Conservation (phyloP, 805 yeast species). For the Ogataea philodendri region DNA sequence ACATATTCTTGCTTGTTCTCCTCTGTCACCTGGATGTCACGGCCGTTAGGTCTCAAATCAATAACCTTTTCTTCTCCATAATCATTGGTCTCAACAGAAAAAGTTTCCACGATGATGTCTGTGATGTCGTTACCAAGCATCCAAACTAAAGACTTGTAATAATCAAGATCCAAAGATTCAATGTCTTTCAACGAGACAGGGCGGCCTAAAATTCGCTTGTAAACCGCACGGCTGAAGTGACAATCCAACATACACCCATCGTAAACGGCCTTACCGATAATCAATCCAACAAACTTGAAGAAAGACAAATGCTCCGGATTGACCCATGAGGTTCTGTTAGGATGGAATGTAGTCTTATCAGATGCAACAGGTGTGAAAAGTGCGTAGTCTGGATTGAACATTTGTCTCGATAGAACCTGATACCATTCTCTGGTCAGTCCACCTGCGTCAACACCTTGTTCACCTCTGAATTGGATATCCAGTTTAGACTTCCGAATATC, state of each 20-base stretch:
- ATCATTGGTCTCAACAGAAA: conserved; percentile 89
- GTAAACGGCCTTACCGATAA: conserved; percentile 90
- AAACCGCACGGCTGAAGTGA: conserved; percentile 92
- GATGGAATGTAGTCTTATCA: conserved; percentile 92
- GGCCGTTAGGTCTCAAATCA: conserved; percentile 81
- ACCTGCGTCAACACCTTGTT: conserved; percentile 97
- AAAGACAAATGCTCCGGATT: conserved; percentile 92
- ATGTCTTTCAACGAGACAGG: conserved; percentile 85
- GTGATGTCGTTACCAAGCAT: conserved; percentile 96
- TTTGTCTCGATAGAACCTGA: conserved; percentile 88
- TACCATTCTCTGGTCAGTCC: conserved; percentile 98
- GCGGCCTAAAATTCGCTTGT: conserved; percentile 77
- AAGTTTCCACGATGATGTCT: conserved; percentile 90
- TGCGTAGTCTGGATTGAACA: conserved; percentile 95
- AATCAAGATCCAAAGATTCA: conserved; percentile 90
- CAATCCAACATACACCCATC: conserved; percentile 87
- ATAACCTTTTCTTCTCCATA: conserved; percentile 85
- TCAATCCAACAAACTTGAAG: conserved; percentile 90
- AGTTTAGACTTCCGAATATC: conserved; percentile 71
- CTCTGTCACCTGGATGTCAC: conserved; percentile 83
- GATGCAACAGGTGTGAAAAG: conserved; percentile 87
- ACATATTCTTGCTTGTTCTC: conserved; percentile 90
- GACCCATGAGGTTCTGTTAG: conserved; percentile 86
- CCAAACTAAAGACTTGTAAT: conserved; percentile 91
- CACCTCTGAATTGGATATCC: conserved; percentile 85